These are phyloP conservation scores for Penicillium sp. DNA, from an alignment of 2,329 filamentous ascomycete species.

Conservation along the genomic window DNA sequence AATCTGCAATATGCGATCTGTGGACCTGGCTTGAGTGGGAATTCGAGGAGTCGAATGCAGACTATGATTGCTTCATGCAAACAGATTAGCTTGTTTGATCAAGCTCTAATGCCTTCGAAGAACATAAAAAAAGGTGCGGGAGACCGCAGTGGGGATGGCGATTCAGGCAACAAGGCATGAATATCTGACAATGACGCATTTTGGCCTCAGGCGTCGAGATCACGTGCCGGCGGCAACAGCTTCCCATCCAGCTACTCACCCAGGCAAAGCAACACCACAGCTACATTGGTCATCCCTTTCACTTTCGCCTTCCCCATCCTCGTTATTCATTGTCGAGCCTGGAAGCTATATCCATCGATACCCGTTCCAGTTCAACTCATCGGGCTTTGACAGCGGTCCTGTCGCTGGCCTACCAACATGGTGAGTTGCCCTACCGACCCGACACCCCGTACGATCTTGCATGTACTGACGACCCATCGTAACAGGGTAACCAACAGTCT, in stretches of 20 bases:
- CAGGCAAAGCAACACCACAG: constrained; percentile 21
- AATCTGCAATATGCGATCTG: not conserved
- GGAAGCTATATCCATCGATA: not conserved
- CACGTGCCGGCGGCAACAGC: constrained; percentile 30
- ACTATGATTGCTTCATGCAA: not conserved
- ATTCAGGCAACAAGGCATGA: constrained; percentile 16
- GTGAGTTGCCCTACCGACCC: constrained; percentile 30
- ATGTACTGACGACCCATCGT: constrained; percentile 25
- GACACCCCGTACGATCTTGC: constrained; percentile 2
- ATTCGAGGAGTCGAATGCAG: not conserved
- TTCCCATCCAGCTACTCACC: constrained; percentile 22
- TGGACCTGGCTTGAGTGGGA: not conserved
- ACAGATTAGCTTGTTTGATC: not conserved
- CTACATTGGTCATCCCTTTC: constrained; percentile 21
- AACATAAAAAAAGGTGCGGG: constrained; percentile 2
- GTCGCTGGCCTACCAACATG: constrained; percentile 37
- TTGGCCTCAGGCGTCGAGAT: constrained; percentile 16
- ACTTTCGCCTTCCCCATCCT: not conserved
- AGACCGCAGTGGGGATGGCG: not conserved
- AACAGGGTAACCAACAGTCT: constrained; percentile 67
- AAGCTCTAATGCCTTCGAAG: constrained; percentile 5
- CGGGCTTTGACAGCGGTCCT: constrained; percentile 20
- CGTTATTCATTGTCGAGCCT: constrained; percentile 5
- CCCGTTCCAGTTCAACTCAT: not conserved
- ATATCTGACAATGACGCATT: constrained; percentile 17